A percentile compares a stretch with the other conserved stretches of the same genome.
Conservation (phyloP, 805 yeast species). For the Yarrowia deformans region DNA sequence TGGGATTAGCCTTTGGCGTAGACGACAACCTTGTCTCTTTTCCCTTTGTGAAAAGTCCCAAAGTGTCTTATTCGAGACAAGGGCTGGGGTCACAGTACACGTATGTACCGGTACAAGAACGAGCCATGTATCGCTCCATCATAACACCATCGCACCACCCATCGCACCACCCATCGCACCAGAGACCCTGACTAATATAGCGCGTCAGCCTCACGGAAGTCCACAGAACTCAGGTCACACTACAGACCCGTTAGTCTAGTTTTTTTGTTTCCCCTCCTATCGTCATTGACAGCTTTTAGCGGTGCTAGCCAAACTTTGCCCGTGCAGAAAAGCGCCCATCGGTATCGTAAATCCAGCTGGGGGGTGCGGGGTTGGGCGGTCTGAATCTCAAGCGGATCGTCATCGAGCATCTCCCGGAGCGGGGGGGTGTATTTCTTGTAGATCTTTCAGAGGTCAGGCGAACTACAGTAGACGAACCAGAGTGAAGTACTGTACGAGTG, state of each 20-base stretch:
- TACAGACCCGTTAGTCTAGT: slow-evolving; percentile 25
- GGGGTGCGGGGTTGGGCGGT: slow-evolving; percentile 8
- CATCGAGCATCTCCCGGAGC: neutral
- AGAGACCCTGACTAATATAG: slow-evolving; percentile 8
- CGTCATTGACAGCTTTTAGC: neutral
- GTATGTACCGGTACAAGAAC: too few species aligned
- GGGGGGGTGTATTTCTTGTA: too few species aligned
- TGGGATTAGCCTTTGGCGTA: slow-evolving; percentile 10
- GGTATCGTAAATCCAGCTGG: neutral
- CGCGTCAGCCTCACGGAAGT: slow-evolving; percentile 9
- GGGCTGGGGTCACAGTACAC: too few species aligned
- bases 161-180: too few species aligned
- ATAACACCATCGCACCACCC: too few species aligned
- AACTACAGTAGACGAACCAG: too few species aligned
- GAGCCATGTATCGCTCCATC: too few species aligned
- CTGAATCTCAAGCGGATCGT: neutral
- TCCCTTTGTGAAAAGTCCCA: slow-evolving; percentile 8
- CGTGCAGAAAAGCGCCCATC: slow-evolving; percentile 29
- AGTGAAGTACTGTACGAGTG: too few species aligned
- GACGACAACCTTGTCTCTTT: slow-evolving; percentile 25
- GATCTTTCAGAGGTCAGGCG: too few species aligned
- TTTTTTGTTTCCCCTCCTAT: neutral
- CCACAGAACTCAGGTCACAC: neutral
- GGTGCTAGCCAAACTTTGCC: neutral
- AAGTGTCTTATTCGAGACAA: slow-evolving; percentile 2